Evolutionary conservation across 257 asterid species (phyloP).

Genomic region (Lavandula angustifolia): DNA sequence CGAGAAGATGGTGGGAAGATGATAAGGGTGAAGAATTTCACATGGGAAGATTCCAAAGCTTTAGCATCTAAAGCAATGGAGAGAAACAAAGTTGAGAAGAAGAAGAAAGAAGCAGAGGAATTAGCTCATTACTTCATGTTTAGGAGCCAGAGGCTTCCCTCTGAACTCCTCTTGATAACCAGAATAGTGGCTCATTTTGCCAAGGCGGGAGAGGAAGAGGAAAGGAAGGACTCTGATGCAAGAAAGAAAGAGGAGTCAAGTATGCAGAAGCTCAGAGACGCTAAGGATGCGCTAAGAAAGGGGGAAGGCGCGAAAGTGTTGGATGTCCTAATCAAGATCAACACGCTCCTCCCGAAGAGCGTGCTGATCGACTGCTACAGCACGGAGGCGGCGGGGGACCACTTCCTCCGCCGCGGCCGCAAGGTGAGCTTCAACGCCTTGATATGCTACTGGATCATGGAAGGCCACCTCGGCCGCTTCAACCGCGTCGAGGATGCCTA

Average conservation of each 20-base stretch:
- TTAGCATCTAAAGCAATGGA: slow-evolving; percentile 10
- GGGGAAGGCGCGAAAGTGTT: background rate
- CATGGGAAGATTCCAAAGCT: slow-evolving; percentile 7
- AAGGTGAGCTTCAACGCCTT: slow-evolving; percentile 40
- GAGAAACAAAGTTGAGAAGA: background rate
- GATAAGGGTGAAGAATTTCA: slow-evolving; percentile 29
- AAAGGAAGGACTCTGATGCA: too few species aligned
- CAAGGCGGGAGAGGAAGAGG: background rate
- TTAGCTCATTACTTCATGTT: slow-evolving; percentile 27
- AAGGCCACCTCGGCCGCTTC: slow-evolving; percentile 46
- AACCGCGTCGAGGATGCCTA: slow-evolving; percentile 32
- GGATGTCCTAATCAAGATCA: slow-evolving; percentile 22
- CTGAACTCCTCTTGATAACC: slow-evolving; percentile 32
- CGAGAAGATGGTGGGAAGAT: background rate
- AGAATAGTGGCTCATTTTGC: slow-evolving; percentile 25
- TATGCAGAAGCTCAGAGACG: slow-evolving; percentile 25
- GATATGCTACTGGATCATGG: slow-evolving; percentile 52
- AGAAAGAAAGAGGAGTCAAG: too few species aligned
- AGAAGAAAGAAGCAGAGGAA: background rate
- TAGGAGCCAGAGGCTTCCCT: slow-evolving; percentile 27
- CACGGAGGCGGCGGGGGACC: slow-evolving; percentile 14
- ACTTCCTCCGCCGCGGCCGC: slow-evolving; percentile 36
- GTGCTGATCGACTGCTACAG: slow-evolving; percentile 37
- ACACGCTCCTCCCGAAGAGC: slow-evolving; percentile 25
- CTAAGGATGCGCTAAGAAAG: slow-evolving; percentile 11